These are phyloP conservation scores for Gossypium laxum DNA, from an alignment of 441 rosid species.

Conservation along the genomic window DNA sequence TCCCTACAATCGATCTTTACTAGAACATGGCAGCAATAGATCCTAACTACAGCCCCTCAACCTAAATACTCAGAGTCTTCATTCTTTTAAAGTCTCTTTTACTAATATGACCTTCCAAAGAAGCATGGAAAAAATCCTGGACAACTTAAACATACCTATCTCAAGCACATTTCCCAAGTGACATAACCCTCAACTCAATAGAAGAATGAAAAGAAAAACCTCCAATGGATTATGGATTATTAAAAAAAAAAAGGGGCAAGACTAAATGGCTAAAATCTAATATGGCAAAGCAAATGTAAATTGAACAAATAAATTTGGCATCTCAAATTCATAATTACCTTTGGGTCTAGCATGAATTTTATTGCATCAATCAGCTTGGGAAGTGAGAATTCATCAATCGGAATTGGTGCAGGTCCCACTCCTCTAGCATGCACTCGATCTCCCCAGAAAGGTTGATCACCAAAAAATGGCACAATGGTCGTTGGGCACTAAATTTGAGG, in stretches of 20 bases:
- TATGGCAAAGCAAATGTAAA: background rate
- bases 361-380: conserved; percentile 70
- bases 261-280: background rate
- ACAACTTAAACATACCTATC: too few relatives aligned
- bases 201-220: background rate
- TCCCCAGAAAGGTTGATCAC: conserved; percentile 99
- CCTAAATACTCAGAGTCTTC: background rate
- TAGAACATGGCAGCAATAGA: background rate
- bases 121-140: background rate
- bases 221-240: background rate
- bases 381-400: conserved; percentile 75
- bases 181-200: background rate
- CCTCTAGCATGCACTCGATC: conserved; percentile 76
- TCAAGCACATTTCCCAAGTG: background rate
- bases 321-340: conserved; percentile 33
- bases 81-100: too few relatives aligned
- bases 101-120: background rate
- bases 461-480: conserved; percentile 87
- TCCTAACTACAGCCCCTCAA: background rate
- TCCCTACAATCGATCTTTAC: background rate
- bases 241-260: background rate
- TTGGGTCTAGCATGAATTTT: conserved; percentile 60
- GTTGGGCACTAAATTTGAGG: conserved; percentile 63
- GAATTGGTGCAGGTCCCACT: conserved; percentile 88
- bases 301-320: background rate